Conservation (phyloP, 1,284 basidiomycete species). For the Amylostereum areolatum region DNA sequence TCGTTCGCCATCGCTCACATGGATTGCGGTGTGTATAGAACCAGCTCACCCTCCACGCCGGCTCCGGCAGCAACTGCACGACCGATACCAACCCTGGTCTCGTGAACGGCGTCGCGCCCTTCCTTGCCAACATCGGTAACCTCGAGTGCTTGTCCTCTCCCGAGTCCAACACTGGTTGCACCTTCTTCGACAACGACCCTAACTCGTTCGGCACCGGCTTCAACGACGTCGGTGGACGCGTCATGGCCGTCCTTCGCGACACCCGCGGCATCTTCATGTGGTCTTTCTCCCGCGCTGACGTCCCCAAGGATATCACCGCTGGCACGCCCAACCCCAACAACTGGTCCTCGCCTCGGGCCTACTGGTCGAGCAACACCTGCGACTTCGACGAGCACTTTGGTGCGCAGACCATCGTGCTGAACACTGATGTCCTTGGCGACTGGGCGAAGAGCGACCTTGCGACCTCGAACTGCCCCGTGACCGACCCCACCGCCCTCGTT, state of each 20-base stretch:
- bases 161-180: slow-evolving; percentile 62
- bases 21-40: slow-evolving; percentile 28
- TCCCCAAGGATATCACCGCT: slow-evolving; percentile 65
- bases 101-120: slow-evolving; percentile 19
- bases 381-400: slow-evolving; percentile 63
- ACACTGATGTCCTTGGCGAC: slow-evolving; percentile 66
- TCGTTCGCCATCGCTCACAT: no score
- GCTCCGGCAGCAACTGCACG: slow-evolving; percentile 43
- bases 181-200: slow-evolving; percentile 45
- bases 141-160: slow-evolving; percentile 42
- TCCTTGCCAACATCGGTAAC: slow-evolving; percentile 28
- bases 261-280: slow-evolving; percentile 67
- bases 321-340: slow-evolving; percentile 50
- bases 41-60: slow-evolving; percentile 68
- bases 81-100: slow-evolving; percentile 31
- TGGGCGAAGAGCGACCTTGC: slow-evolving; percentile 57
- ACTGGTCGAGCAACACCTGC: slow-evolving; percentile 58
- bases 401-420: slow-evolving; percentile 51
- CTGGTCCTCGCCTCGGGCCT: slow-evolving; percentile 68
- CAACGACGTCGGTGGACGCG: slow-evolving; percentile 65
- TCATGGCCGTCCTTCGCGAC: slow-evolving; percentile 72
- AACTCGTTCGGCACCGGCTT: slow-evolving; percentile 66
- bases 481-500: slow-evolving; percentile 55
- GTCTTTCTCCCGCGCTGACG: slow-evolving; percentile 61
- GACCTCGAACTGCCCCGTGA: slow-evolving; percentile 59